Evolutionary conservation across 768 basidiomycete species (phyloP), one percentile per base, ranked within the genome.

Genomic region (Neoboletus brunneissimus): DNA sequence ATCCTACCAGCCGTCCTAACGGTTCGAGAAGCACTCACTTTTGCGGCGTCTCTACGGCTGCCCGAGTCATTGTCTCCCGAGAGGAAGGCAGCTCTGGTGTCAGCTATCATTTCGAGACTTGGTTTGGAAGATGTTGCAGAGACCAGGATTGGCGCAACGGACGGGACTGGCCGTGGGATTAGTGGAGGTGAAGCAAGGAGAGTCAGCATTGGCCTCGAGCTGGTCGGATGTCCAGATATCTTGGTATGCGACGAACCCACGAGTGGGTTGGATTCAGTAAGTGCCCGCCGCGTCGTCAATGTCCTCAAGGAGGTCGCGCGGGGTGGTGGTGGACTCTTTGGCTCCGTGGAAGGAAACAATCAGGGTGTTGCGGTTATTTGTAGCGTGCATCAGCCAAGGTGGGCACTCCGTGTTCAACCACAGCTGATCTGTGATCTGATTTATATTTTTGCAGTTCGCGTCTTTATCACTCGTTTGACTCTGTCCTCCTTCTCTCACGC

Each of bases 101-200:
- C 84, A 18, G 73, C 80, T 18, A 76, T 96, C 25, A 79, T 98
- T 65, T 78, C 81, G 13, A 91, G 88, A 66, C 82, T 98, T 3
- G 92, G 93, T 1, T 81, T 98, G 25, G 73, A 79, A 9, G 76
- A 80, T 38, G 76, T 96, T 15, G 84, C 82, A 16, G 75, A 96
- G 66, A 79, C 81, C 3, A 76, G 88, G 53, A 94, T 97, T 38
- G 84, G 72, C 4, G 70, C 83, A 16, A 79, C 81, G 5, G 85
- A 86, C 11, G 82, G 84, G 6, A 86, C 88, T 59, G 78, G 82
- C 20, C 78, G 93, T 46, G 94, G 92, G 0, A 93, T 97, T 50
- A 91, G 88, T 64, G 94, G 94, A 12, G 94, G 94, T 11, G 94
- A 97, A 71, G 90, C 91, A 79, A 81, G 94, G 45, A 77, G 94